Evolutionary conservation across 192 early-diverging fungal genomes (phyloP).

Genomic region (Paraglomus occultum): DNA sequence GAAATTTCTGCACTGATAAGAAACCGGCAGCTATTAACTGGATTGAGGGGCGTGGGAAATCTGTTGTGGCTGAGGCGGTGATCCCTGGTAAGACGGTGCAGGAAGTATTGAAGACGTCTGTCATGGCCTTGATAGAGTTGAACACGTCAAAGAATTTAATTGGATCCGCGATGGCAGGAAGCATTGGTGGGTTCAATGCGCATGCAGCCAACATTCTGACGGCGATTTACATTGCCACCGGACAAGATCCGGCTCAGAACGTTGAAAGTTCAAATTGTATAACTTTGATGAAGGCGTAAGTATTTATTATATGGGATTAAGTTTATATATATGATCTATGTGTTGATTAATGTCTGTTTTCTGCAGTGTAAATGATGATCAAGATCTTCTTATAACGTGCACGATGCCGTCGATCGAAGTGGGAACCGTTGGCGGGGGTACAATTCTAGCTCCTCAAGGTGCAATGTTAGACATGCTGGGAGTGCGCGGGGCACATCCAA

Average conservation of each 20-base stretch:
- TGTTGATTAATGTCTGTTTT: neutral
- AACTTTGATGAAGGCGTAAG: constrained; percentile 82
- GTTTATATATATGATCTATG: neutral
- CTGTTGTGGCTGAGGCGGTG: constrained; percentile 81
- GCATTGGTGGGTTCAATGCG: constrained; percentile 89
- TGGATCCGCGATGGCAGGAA: constrained; percentile 92
- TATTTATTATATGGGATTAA: constrained; percentile 2
- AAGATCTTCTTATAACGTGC: constrained; percentile 83
- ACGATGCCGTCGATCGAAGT: constrained; percentile 95
- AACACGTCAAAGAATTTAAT: constrained; percentile 90
- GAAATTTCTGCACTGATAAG: constrained; percentile 97
- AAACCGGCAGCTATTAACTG: constrained; percentile 97
- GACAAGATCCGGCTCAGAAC: constrained; percentile 96
- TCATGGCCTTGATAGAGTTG: constrained; percentile 69
- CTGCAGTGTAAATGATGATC: constrained; percentile 58
- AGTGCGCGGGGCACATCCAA: constrained; percentile 76
- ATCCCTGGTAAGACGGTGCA: constrained; percentile 78
- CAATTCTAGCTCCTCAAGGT: constrained; percentile 76
- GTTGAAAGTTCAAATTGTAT: constrained; percentile 93
- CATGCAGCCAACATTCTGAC: constrained; percentile 94
- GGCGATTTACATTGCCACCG: constrained; percentile 86
- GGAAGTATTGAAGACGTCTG: constrained; percentile 85
- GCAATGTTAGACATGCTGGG: constrained; percentile 88
- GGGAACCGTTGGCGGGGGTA: constrained; percentile 92
- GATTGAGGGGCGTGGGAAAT: constrained; percentile 96